Percentiles rank a stretch among this genome's conserved stretches.
phyloP scores from a whole-genome alignment of 73 alveolate genomes.

The Paramecium pentaurelia region DNA sequence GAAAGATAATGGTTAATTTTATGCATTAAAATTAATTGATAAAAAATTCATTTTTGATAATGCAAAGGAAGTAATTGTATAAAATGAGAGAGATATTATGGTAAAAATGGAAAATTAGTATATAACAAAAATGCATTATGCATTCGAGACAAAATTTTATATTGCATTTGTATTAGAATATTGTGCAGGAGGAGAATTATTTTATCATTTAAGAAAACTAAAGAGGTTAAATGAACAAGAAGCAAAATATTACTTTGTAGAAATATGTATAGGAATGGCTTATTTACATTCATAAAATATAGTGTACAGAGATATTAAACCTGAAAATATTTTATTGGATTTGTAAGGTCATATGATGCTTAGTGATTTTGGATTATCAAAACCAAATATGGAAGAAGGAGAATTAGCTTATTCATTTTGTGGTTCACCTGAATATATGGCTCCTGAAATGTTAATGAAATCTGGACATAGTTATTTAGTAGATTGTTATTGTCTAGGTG shows the following conservation, averaged over 20 bases:
- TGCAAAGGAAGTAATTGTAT: constrained; percentile 60
- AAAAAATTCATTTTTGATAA: constrained; percentile 71
- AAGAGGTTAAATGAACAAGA: constrained; percentile 67
- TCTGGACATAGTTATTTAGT: constrained; percentile 64
- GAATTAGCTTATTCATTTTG: constrained; percentile 67
- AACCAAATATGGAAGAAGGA: constrained; percentile 54
- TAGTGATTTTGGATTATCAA: constrained; percentile 73
- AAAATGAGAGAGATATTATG: constrained; percentile 72
- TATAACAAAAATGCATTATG: constrained; percentile 71
- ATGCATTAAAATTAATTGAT: constrained; percentile 79
- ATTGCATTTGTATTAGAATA: constrained; percentile 77
- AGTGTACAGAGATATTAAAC: constrained; percentile 75
- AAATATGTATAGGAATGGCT: constrained; percentile 73
- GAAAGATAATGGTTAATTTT: constrained; percentile 81
- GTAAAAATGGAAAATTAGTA: constrained; percentile 68
- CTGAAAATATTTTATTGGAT: constrained; percentile 81
- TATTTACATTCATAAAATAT: constrained; percentile 64
- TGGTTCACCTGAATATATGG: constrained; percentile 76
- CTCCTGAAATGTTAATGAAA: constrained; percentile 74
- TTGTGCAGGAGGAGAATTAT: constrained; percentile 92
- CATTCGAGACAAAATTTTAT: constrained; percentile 70
- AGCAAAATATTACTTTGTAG: constrained; percentile 70
- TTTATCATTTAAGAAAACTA: constrained; percentile 72
- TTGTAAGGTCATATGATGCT: constrained; percentile 63
- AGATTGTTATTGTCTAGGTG: constrained; percentile 72